These are phyloP conservation scores for Camellia oleifera DNA, from an alignment of 179 eudicot species.

Conservation along the genomic window DNA sequence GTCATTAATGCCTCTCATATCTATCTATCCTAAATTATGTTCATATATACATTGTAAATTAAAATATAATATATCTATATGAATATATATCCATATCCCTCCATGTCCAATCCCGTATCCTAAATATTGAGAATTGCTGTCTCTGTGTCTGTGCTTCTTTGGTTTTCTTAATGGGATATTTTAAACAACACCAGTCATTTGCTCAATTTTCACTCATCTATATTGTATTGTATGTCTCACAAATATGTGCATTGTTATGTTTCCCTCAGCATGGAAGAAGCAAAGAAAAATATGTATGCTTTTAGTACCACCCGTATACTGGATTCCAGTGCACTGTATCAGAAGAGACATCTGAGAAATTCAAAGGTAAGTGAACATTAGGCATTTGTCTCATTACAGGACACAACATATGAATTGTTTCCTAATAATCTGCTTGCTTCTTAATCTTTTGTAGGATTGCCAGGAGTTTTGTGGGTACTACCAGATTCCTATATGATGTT, in stretches of 20 bases:
- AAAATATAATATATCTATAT: no score
- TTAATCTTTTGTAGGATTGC: conserved; percentile 56
- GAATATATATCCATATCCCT: no score
- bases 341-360: conserved; percentile 88
- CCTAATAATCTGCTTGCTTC: conserved; percentile 8
- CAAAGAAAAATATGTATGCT: conserved; percentile 91
- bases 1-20: no score
- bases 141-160: no score
- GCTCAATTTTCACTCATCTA: background rate
- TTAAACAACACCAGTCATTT: background rate
- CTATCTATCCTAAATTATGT: no score
- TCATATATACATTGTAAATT: no score
- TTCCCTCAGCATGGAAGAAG: conserved; percentile 82
- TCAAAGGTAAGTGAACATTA: conserved; percentile 48
- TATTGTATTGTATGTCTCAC: conserved; percentile 6
- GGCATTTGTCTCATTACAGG: background rate
- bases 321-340: conserved; percentile 96
- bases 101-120: no score
- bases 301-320: conserved; percentile 92
- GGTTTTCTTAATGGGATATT: background rate
- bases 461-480: conserved; percentile 90
- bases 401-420: background rate
- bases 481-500: conserved; percentile 97
- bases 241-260: background rate
- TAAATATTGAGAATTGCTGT: no score